A percentile compares a stretch with the other conserved stretches of the same genome.
Conservation (phyloP, 768 basidiomycete species). For the Candolleomyces efflorescens region DNA sequence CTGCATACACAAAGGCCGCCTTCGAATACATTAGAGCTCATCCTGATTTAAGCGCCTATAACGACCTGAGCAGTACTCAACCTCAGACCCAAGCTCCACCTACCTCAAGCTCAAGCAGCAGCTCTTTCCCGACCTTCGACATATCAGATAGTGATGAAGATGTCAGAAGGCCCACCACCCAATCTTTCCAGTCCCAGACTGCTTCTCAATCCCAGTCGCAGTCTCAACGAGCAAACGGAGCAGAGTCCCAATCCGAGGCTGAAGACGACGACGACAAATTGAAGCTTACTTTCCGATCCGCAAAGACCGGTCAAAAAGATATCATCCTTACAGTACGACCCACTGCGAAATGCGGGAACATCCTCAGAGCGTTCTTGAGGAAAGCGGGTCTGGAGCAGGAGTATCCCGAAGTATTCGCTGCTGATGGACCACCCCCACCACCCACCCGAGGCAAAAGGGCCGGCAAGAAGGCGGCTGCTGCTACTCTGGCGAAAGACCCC, state of each 20-base stretch:
- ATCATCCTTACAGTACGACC: conserved; percentile 66
- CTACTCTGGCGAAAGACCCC: conserved; percentile 34
- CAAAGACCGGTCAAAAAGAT: conserved; percentile 40
- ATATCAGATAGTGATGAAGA: conserved; percentile 23
- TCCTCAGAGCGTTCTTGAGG: conserved; percentile 72
- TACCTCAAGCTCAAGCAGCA: conserved; percentile 10
- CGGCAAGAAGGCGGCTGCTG: conserved; percentile 20
- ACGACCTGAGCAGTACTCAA: conserved; percentile 5
- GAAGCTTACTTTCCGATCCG: conserved; percentile 63
- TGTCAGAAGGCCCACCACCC: background rate
- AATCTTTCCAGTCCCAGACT: background rate
- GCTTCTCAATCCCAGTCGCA: background rate
- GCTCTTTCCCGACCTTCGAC: conserved; percentile 10
- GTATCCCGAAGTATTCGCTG: conserved; percentile 36
- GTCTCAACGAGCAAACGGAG: background rate
- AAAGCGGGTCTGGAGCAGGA: conserved; percentile 56
- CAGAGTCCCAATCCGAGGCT: conserved; percentile 35
- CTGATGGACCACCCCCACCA: conserved; percentile 8
- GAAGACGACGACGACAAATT: conserved; percentile 52
- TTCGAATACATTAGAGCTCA: conserved; percentile 55
- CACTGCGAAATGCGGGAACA: conserved; percentile 72
- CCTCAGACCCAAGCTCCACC: conserved; percentile 8
- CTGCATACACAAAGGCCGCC: conserved; percentile 60
- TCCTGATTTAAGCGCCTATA: conserved; percentile 12
- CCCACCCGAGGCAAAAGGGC: conserved; percentile 21